Evolutionary conservation across 2,329 filamentous ascomycete genomes (phyloP).

Genomic region (Diaporthe sp.): DNA sequence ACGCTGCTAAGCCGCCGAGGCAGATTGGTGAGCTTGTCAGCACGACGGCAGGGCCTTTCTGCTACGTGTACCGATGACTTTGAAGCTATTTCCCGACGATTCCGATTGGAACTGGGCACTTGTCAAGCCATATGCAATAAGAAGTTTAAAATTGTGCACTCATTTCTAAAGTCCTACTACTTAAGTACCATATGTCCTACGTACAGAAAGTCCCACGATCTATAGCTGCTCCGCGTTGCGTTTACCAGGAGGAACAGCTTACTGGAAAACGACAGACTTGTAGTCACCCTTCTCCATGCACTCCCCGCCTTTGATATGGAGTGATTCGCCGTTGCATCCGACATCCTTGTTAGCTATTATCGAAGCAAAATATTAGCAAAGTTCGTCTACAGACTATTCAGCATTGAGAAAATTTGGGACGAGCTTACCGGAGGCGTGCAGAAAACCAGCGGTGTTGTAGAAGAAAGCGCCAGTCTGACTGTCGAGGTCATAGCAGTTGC

Average conservation of each 20-base stretch:
- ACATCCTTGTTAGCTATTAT: not conserved
- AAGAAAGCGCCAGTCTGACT: not conserved
- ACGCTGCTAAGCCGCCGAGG: not conserved
- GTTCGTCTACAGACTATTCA: not conserved
- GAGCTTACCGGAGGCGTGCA: not conserved
- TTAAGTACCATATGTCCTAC: too few species aligned
- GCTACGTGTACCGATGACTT: constrained; percentile 38
- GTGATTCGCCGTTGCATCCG: not conserved
- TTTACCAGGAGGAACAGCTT: not conserved
- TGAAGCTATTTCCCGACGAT: not conserved
- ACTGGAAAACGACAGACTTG: constrained; percentile 15
- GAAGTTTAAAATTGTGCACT: too few species aligned
- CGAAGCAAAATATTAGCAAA: not conserved
- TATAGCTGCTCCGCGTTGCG: too few species aligned
- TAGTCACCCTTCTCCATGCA: constrained; percentile 4
- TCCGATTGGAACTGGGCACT: not conserved
- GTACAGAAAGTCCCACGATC: too few species aligned
- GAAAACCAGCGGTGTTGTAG: not conserved
- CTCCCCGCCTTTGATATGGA: not conserved
- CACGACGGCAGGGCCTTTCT: constrained; percentile 32
- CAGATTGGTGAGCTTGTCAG: not conserved
- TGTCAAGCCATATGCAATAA: too few species aligned
- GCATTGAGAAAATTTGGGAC: accelerated
- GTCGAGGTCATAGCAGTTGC: constrained; percentile 7
- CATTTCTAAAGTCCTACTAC: too few species aligned